phyloP scores from a whole-genome alignment of 2,329 filamentous ascomycete genomes.

The Sporothrix euskadiensis region DNA sequence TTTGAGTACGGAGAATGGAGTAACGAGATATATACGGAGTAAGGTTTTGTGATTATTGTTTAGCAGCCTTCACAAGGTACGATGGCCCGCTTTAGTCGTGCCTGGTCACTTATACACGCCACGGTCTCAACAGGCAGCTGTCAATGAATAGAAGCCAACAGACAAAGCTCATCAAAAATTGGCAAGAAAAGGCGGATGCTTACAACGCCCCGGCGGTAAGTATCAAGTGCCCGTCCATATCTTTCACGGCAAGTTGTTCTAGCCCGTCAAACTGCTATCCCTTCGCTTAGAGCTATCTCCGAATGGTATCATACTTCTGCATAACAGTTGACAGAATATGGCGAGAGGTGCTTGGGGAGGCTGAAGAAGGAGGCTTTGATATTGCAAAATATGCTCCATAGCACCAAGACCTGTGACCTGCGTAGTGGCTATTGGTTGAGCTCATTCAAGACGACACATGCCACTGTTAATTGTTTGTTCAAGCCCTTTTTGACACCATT shows the following conservation, averaged over 20 bases:
- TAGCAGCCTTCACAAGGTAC: neutral
- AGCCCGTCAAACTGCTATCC: neutral
- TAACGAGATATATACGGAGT: too few species aligned
- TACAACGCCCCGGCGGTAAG: neutral
- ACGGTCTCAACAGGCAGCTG: too few species aligned
- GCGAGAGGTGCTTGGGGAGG: neutral
- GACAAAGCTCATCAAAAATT: neutral
- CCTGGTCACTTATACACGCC: neutral
- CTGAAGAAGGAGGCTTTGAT: neutral
- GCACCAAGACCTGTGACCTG: too few species aligned
- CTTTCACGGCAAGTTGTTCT: neutral
- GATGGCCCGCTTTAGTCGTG: neutral
- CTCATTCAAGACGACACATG: neutral
- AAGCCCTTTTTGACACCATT: neutral
- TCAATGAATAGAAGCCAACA: too few species aligned
- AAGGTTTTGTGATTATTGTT: neutral
- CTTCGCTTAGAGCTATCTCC: neutral
- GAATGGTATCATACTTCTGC: neutral
- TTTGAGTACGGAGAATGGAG: neutral
- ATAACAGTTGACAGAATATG: neutral
- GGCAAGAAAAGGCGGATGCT: neutral
- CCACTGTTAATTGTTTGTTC: neutral
- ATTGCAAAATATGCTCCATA: neutral
- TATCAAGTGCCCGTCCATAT: neutral
- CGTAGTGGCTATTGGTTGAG: neutral